phyloP scores from a whole-genome alignment of 148 eudicot genomes.

The Vaccinium myrtillus region DNA sequence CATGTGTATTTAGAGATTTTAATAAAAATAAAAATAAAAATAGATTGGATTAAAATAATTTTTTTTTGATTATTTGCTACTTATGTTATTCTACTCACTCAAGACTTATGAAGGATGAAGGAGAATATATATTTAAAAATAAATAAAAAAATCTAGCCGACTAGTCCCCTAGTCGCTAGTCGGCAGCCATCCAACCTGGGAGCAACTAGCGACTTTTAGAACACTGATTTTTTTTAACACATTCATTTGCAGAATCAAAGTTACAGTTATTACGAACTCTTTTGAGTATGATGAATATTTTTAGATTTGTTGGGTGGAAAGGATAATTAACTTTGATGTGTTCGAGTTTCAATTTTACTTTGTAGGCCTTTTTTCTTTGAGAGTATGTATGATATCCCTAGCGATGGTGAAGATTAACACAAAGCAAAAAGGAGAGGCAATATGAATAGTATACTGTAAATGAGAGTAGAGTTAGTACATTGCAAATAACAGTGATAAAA shows the following conservation, averaged over 20 bases:
- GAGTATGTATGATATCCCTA: not conserved
- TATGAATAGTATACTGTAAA: not conserved
- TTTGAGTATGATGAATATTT: not conserved
- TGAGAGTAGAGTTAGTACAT: not conserved
- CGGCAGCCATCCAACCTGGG: too few species aligned
- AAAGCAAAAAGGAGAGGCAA: not conserved
- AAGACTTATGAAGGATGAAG: too few species aligned
- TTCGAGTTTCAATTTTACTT: not conserved
- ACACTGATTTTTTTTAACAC: not conserved
- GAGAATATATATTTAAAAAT: too few species aligned
- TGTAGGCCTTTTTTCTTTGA: not conserved
- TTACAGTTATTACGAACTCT: not conserved
- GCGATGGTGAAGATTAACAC: not conserved
- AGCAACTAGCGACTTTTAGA: too few species aligned
- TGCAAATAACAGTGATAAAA: not conserved
- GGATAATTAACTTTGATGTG: not conserved
- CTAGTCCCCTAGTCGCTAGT: too few species aligned
- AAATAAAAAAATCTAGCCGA: too few species aligned
- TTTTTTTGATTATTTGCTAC: too few species aligned
- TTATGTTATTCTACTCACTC: too few species aligned
- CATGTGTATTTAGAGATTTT: too few species aligned
- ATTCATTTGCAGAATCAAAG: not conserved
- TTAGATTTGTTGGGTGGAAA: not conserved
- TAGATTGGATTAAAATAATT: too few species aligned
- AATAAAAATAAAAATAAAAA: too few species aligned